Base-by-base conservation (phyloP, 495 filamentous ascomycete genomes). In the Aspergillus hancockii region DNA sequence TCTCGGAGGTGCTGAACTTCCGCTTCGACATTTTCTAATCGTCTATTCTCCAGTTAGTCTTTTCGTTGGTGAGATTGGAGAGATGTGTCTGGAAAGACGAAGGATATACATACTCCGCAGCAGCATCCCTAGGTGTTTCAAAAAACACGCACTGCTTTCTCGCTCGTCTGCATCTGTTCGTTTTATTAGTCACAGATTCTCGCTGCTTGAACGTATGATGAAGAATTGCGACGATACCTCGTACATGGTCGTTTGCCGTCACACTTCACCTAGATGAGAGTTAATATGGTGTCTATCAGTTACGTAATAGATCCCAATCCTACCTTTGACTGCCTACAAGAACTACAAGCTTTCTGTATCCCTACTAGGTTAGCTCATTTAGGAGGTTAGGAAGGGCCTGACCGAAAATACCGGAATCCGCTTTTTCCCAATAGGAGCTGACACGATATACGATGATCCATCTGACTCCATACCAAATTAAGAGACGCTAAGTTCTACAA, bases 171-270 rank as follows among this genome's bases (percentile, higher is more conserved):
- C 74, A 77, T 62, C 74, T 75, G 32, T 4, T 41, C 0, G 49
- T 32, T 21, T 18, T 28, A 16, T 47, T 18, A 13, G 21, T 57
- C 9, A 58, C 22, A 51, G 0, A 38, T 21, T 23, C 21, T 14
- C 45, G 21, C 53, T 18, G 10, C 4, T 23, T 40, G 34, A 53
- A 7, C 5, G 1, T 9, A 10, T 16, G 19, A 45, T n/a, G 9
- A 12, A 22, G 30, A 1, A 32, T 4, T n/a, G 30, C 8, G 16
- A 47, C 40, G 10, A 54, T 57, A 69, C 74, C 74, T 71, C 40
- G 71, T 67, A 60, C 74, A 77, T 14, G 74, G 74, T 23, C 67
- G 60, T 49, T 72, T 68, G n/a, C 68, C 72, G 58, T 77, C 74
- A 54, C 74, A 77, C 69, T 64, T 68, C 16, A 77, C 69, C 74